phyloP scores from a whole-genome alignment of 129 eudicot species.

The Arctium minus region DNA sequence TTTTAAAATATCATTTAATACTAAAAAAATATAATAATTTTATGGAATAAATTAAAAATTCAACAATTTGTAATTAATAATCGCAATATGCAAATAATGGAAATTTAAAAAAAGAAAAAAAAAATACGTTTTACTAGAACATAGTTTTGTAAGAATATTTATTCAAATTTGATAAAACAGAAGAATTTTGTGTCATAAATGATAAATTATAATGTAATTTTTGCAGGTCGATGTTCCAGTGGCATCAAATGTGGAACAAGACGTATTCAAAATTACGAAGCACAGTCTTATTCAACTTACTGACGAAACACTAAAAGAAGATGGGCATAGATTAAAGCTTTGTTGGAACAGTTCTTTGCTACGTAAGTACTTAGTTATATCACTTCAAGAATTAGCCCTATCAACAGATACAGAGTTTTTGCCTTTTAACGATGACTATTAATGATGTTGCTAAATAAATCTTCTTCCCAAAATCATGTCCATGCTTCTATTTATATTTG shows the following conservation, averaged over 20 bases:
- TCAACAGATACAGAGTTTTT: too few species aligned
- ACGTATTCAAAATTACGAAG: background rate
- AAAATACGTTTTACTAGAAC: too few species aligned
- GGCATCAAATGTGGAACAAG: conserved; percentile 9
- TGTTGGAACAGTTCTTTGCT: conserved; percentile 33
- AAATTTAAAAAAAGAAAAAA: too few species aligned
- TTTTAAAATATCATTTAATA: background rate
- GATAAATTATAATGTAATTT: too few species aligned
- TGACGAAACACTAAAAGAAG: background rate
- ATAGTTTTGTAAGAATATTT: too few species aligned
- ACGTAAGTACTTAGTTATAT: conserved; percentile 23
- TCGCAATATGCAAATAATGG: background rate
- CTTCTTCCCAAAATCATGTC: too few species aligned
- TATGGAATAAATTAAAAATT: too few species aligned
- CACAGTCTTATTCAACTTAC: conserved; percentile 17
- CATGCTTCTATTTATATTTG: too few species aligned
- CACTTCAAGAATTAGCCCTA: too few species aligned
- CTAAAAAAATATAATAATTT: too few species aligned
- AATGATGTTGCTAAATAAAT: too few species aligned
- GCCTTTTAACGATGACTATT: too few species aligned
- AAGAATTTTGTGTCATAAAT: background rate
- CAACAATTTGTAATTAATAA: background rate
- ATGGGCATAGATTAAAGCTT: conserved; percentile 14
- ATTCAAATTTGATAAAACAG: background rate
- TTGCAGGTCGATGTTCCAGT: conserved; percentile 22